These are phyloP conservation scores for Diplodia intermedia DNA, from an alignment of 2,329 filamentous ascomycete species.

Conservation along the genomic window DNA sequence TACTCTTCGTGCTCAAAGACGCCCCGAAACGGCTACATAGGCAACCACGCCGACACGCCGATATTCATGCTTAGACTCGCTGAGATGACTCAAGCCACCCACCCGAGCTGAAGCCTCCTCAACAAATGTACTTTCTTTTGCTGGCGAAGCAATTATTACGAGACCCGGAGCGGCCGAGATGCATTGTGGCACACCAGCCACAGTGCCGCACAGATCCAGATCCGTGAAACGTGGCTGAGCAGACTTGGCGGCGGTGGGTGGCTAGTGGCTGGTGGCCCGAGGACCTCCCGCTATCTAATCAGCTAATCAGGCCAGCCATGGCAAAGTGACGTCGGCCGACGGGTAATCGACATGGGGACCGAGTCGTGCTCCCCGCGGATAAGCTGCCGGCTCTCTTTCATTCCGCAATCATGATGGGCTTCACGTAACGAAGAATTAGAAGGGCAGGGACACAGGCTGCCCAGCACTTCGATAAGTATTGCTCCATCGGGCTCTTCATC, in stretches of 20 bases:
- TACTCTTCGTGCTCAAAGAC: not conserved
- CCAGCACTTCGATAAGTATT: not conserved
- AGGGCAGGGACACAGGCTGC: conserved; percentile 9
- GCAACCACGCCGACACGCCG: no score
- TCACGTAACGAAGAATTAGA: conserved; percentile 7
- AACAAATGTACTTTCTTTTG: not conserved
- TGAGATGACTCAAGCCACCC: not conserved
- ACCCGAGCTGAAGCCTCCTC: not conserved
- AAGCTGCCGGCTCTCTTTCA: not conserved
- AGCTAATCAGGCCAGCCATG: not conserved
- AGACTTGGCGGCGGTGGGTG: not conserved
- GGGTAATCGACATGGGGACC: conserved; percentile 1
- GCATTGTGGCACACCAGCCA: not conserved
- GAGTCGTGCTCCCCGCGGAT: not conserved
- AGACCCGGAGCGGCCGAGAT: conserved; percentile 18
- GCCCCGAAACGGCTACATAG: not conserved
- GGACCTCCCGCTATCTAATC: conserved; percentile 6
- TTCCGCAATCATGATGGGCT: not conserved
- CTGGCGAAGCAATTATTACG: not conserved
- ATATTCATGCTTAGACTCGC: not conserved
- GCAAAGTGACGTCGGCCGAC: conserved; percentile 9
- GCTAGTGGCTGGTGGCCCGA: not conserved
- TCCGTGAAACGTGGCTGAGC: conserved; percentile 6
- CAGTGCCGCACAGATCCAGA: not conserved
- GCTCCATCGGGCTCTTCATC: conserved; percentile 14